Conservation (phyloP, 208 protist species). For the Trypanosoma platydactyli region DNA sequence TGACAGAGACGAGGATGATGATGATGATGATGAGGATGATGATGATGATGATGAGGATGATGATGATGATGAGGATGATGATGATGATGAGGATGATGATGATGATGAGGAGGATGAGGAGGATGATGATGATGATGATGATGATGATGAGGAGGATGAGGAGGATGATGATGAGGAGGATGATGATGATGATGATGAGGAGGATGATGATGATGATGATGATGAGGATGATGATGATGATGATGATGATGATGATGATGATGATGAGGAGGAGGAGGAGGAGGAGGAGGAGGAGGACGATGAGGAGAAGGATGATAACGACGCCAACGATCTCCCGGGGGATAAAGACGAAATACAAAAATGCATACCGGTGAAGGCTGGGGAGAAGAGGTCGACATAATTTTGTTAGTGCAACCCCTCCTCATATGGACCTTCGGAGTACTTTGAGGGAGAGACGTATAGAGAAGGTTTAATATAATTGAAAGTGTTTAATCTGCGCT, state of each 20-base stretch:
- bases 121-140: conserved; percentile 12
- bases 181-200: conserved; percentile 16
- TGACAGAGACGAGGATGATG: background rate
- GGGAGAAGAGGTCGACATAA: too few species aligned
- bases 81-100: conserved; percentile 27
- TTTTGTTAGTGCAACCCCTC: too few species aligned
- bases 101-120: conserved; percentile 6
- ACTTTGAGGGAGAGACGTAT: too few species aligned
- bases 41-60: conserved; percentile 16
- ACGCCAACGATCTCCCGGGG: background rate
- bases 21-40: conserved; percentile 22
- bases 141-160: conserved; percentile 7
- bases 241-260: conserved; percentile 12
- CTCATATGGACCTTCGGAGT: too few species aligned
- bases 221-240: conserved; percentile 9
- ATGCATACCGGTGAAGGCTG: too few species aligned
- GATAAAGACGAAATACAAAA: conserved; percentile 12
- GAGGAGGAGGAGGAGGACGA: conserved; percentile 2
- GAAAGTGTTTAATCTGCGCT: too few species aligned
- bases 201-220: conserved; percentile 11
- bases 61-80: conserved; percentile 13
- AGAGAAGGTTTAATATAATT: too few species aligned
- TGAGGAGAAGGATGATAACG: conserved; percentile 8
- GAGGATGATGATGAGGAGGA: conserved; percentile 13
- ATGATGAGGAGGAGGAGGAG: conserved; percentile 11